These are phyloP conservation scores for Achlya hypogyna DNA, from an alignment of 352 stramenopile genomes.

Conservation along the genomic window DNA sequence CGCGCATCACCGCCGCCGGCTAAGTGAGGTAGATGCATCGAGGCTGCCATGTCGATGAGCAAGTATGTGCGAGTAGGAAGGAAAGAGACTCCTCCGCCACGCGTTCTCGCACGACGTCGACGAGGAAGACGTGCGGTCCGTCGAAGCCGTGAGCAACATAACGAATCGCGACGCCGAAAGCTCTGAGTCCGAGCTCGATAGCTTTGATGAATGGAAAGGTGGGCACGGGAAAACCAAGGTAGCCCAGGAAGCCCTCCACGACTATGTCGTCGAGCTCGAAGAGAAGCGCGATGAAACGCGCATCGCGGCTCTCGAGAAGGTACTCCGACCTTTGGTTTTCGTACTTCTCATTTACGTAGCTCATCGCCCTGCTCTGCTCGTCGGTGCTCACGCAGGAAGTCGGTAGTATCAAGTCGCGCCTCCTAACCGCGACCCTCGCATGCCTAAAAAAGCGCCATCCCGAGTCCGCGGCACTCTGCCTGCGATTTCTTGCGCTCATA, in stretches of 20 bases:
- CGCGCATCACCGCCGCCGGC: not conserved
- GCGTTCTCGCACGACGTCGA: conserved; percentile 40
- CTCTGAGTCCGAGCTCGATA: conserved; percentile 50
- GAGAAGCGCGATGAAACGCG: conserved; percentile 61
- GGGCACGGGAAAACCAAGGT: conserved; percentile 20
- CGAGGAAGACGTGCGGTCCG: conserved; percentile 17
- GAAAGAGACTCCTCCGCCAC: conserved; percentile 40
- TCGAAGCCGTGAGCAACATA: conserved; percentile 29
- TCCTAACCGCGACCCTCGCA: conserved; percentile 33
- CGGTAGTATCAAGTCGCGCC: conserved; percentile 29
- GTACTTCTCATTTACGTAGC: conserved; percentile 12
- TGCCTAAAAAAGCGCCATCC: conserved; percentile 52
- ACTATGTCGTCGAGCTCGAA: conserved; percentile 40
- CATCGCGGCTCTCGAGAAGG: conserved; percentile 41
- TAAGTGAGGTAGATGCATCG: not conserved
- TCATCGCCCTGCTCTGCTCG: conserved; percentile 33
- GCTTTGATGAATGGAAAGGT: conserved; percentile 39
- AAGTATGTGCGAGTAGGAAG: conserved; percentile 27
- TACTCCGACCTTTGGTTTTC: not conserved
- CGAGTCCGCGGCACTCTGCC: conserved; percentile 38
- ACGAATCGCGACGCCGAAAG: conserved; percentile 40
- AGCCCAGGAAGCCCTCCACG: conserved; percentile 36
- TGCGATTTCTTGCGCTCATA: conserved; percentile 39
- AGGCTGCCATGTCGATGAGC: not conserved
- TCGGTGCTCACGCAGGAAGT: conserved; percentile 36